Base-by-base conservation (phyloP, 352 stramenopile genomes). In the Pythium dissimile region DNA sequence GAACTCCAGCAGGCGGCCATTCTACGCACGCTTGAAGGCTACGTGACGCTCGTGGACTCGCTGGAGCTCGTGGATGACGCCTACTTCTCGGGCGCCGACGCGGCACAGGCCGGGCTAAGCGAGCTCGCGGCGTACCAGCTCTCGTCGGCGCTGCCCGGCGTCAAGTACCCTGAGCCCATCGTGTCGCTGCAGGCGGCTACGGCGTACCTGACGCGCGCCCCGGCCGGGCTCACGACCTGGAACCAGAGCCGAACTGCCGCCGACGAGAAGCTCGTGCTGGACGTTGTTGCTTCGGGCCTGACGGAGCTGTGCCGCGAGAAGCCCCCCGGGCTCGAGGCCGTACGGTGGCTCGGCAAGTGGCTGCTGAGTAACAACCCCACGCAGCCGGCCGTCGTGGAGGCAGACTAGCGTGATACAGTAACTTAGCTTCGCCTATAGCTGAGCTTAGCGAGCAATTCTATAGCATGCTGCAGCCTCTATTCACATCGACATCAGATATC, bases 291-390 rank as follows among this genome's bases (percentile, higher is more conserved):
- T 7, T 86, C 81, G 18, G 87, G 75, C 3, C 70, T 96, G 13
- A 68, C 73, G 0, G 84, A 94, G 56, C 71, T 97, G 13, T 97
- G 87, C 49, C 82, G 86, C 8, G 63, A 86, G 30, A 96, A 95
- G 20, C 84, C 80, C 6, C 59, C 74, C 9, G 84, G 80, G 0
- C 54, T 95, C 31, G 65, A 89, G n/a, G 84, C 86, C n/a, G 76
- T 89, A 32, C 72, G 68, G 38, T 92, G 85, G 84, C 82, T 97
- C 32, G 87, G 81, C 15, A 64, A 84, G 8, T 97, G 85, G 81
- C 75, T 97, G 37, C 66, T 97, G 4, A 62, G 76, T 24, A 77
- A 96, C 69, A 97, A 97, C 51, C 87, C 88, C 38, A 89, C 82
- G 47, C 81, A 96, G 57, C 88, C 88, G 1, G 41, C 41, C 2